Evolutionary conservation across 108 stramenopile species (phyloP), one percentile per base, ranked within the genome.

Genomic region (Fragilariopsis cylindrus): DNA sequence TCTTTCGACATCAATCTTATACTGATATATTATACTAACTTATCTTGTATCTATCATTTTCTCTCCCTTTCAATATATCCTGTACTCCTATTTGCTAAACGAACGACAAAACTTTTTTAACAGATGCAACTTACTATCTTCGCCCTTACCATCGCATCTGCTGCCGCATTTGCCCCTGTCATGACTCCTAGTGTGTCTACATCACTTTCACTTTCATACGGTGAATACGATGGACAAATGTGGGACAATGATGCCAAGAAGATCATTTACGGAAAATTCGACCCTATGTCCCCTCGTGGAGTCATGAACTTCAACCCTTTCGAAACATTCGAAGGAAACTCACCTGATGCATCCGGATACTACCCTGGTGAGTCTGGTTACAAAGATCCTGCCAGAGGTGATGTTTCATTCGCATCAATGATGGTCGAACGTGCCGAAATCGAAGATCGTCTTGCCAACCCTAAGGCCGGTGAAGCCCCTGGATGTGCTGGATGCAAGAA

Each of bases 301-400:
- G 76, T 85, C 66, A 71, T 60, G 46, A 97, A 97, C 90, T 97
- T 97, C 94, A 94, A 97, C 91, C 96, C 96, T 73, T 97, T 97
- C 89, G 93, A 97, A 67, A 83, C 82, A 18, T 83, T 57, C 63
- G 82, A 83, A 15, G 82, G 89, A 66, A 94, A 92, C 90, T 79
- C 82, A 3, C 82, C 79, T 57, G 92, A 94, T 82, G 82, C 85
- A 30, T 90, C 89, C 65, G 93, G 93, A 39, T 83, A 82, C 83
- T 94, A 85, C 88, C 93, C 93, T 48, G 93, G 93, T 75, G 93
- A 92, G 87, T 44, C 76, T 60, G 81, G 83, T 41, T 97, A 95
- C 91, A 96, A 96, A 88, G 96, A 97, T 76, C 96, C 96, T 58
- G 72, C 70, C 12, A 92, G 94, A 72, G 84, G 84, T 47, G 92